These are phyloP conservation scores for Metarhizium guizhouense DNA, from an alignment of 2,329 filamentous ascomycete genomes.

Conservation along the genomic window DNA sequence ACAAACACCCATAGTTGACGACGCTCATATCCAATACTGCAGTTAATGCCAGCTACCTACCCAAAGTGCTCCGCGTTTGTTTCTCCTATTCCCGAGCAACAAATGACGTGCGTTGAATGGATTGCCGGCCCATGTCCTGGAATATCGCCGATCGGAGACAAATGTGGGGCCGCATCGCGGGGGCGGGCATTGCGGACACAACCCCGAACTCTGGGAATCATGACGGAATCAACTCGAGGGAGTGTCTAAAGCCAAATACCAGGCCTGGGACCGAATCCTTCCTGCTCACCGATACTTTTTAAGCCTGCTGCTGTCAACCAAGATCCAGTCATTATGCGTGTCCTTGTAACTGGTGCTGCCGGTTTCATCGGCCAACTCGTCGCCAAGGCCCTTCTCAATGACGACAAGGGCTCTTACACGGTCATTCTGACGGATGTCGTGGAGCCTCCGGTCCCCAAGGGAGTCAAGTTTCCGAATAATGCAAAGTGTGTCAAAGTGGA, in stretches of 20 bases:
- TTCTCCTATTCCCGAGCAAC: background rate
- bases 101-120: background rate
- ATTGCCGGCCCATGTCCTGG: background rate
- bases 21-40: background rate
- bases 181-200: background rate
- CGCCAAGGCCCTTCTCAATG: slow-evolving; percentile 40
- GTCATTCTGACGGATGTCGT: slow-evolving; percentile 48
- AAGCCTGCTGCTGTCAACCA: background rate
- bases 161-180: background rate
- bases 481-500: slow-evolving; percentile 9
- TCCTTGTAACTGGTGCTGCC: slow-evolving; percentile 49
- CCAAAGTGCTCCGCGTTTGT: background rate
- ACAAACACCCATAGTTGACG: background rate
- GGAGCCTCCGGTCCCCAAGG: slow-evolving; percentile 34
- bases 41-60: background rate
- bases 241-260: background rate
- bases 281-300: too few relatives aligned
- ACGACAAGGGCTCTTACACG: slow-evolving; percentile 19
- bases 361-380: slow-evolving; percentile 55
- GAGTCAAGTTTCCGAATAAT: slow-evolving; percentile 19
- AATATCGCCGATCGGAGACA: background rate
- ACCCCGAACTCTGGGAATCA: background rate
- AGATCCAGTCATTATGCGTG: slow-evolving; percentile 10
- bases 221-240: background rate
- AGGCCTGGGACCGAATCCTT: background rate